These are phyloP conservation scores for Erysimum cheiranthoides DNA, from an alignment of 345 rosid species.

Conservation along the genomic window DNA sequence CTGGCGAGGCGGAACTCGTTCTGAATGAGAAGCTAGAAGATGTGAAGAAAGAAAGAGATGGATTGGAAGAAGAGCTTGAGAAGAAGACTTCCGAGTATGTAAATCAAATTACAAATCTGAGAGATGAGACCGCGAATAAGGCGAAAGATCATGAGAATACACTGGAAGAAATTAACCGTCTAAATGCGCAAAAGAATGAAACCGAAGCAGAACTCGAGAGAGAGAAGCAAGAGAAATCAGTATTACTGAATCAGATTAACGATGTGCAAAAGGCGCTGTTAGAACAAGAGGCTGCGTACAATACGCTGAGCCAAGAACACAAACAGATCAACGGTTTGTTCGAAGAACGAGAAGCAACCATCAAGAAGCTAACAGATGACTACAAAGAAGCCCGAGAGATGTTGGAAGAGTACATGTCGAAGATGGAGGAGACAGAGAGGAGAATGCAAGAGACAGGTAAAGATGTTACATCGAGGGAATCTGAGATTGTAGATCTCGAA, in stretches of 20 bases:
- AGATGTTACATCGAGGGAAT: constrained; percentile 51
- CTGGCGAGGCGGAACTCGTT: constrained; percentile 50
- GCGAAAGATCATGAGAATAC: constrained; percentile 40
- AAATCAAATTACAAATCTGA: constrained; percentile 49
- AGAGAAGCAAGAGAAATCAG: constrained; percentile 59
- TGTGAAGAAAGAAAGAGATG: constrained; percentile 48
- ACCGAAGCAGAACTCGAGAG: constrained; percentile 55
- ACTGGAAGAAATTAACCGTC: constrained; percentile 39
- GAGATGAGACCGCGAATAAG: constrained; percentile 47
- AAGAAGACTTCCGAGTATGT: constrained; percentile 50
- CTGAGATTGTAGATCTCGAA: constrained; percentile 56
- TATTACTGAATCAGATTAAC: constrained; percentile 47
- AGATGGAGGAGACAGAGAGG: constrained; percentile 58
- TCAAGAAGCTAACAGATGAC: constrained; percentile 48
- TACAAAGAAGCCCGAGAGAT: constrained; percentile 55
- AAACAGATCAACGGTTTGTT: constrained; percentile 49
- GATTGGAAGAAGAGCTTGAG: constrained; percentile 42
- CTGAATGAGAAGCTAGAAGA: constrained; percentile 52
- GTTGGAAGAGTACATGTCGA: constrained; percentile 52
- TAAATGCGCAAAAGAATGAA: constrained; percentile 51
- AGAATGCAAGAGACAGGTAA: constrained; percentile 54
- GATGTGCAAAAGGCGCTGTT: constrained; percentile 54
- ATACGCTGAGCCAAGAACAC: constrained; percentile 57
- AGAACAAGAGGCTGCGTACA: constrained; percentile 50
- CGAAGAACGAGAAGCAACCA: constrained; percentile 50